Percentiles rank a stretch among this genome's conserved stretches.
Evolutionary conservation across 768 basidiomycete genomes (phyloP).

Genomic region (Pisolithus microcarpus): DNA sequence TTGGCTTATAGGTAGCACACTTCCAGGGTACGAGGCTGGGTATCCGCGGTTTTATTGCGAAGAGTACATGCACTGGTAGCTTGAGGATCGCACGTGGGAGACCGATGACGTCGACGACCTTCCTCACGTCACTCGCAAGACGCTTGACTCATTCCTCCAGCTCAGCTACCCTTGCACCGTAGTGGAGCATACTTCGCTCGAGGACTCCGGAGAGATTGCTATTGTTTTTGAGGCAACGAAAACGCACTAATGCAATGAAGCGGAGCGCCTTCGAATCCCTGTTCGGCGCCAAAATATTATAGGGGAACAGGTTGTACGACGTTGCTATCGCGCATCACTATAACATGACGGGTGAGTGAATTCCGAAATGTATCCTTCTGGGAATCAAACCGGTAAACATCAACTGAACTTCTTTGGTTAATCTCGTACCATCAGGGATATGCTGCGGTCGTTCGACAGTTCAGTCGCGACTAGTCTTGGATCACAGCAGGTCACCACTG

Average conservation of each 20-base stretch:
- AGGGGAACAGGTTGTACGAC: constrained; percentile 19
- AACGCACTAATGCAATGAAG: constrained; percentile 12
- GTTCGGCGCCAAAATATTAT: constrained; percentile 9
- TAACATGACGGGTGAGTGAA: constrained; percentile 13
- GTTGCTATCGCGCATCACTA: constrained; percentile 27
- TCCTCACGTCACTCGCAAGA: constrained; percentile 16
- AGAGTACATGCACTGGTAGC: no score
- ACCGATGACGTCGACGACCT: constrained; percentile 7
- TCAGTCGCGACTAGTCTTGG: constrained; percentile 7
- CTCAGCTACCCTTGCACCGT: constrained; percentile 22
- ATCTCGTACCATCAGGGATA: constrained; percentile 16
- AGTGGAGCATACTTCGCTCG: constrained; percentile 10
- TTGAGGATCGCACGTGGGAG: no score
- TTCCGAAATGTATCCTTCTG: constrained; percentile 20
- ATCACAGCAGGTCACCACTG: constrained; percentile 7
- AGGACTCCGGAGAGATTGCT: constrained; percentile 1
- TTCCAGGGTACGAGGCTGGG: no score
- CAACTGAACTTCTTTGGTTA: constrained; percentile 16
- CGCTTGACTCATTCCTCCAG: constrained; percentile 18
- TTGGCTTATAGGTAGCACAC: no score
- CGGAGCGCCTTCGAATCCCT: constrained; percentile 14
- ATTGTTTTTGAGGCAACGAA: constrained; percentile 9
- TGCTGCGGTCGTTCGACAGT: constrained; percentile 4
- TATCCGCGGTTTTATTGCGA: no score
- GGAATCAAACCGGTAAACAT: constrained; percentile 17